Base-by-base conservation (phyloP, 352 stramenopile species). In the Phytophthora cactorum region DNA sequence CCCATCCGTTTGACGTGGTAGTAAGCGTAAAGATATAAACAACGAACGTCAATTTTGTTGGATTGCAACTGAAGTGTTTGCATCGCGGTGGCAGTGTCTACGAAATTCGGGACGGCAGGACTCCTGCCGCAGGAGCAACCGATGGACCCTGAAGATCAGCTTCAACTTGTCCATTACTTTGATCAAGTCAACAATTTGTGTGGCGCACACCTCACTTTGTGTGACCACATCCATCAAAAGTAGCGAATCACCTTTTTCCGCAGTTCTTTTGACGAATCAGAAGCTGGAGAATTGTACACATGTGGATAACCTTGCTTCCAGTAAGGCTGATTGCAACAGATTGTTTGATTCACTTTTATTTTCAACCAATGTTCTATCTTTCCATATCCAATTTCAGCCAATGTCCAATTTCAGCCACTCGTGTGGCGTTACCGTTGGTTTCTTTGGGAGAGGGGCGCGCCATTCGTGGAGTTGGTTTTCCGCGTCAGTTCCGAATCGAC, bases 401-500 rank as follows among this genome's bases (percentile, higher is more conserved):
- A 22, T 22, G 5, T 22, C 28, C 57, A 57, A 53, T 68, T 72
- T 72, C 34, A 50, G 25, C 65, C 65, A 72, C 50, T 72, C 44
- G 2, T 5, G 29, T 45, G 44, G 2, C 39, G 7, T 41, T 41
- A n/a, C 34, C 36, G 36, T 43, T 43, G 36, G 36, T 43, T 43
- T 43, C 36, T 43, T 63, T n/a, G 41, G 41, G 41, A 47, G 41
- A 47, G 41, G 41, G 39, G 39, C 39, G 39, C 39, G 39, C 32
- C 6, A 38, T 38, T n/a, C 36, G 36, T 17, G 36, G 11, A 17
- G 64, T 63, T 67, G 22, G 44, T 65, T 66, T 59, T n/a, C 25
- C 25, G 49, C 29, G 44, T 68, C 72, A 79, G 53, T 79, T 73
- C 52, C 46, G 15, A 70, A 66, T 69, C 58, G 39, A 66, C 67